Percentiles rank a stretch among this genome's conserved stretches.
phyloP scores from a whole-genome alignment of 225 moss, liverwort and hornwort species.

The Physcomitrium patens region DNA sequence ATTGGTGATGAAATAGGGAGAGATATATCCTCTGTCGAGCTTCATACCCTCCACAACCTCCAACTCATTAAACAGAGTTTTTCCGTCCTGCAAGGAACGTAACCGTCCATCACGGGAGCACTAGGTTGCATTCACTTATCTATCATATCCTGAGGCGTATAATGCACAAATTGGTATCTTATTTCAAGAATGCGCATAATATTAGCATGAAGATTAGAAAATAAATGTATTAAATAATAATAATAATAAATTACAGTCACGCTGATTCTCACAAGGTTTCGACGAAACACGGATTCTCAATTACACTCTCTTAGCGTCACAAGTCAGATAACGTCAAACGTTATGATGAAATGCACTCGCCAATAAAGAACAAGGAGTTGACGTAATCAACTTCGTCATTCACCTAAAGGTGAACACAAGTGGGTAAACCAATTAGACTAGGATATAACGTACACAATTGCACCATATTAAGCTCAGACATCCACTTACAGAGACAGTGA shows the following conservation, averaged over 20 bases:
- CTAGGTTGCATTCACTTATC: background rate
- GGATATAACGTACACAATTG: too few relatives aligned
- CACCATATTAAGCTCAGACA: background rate
- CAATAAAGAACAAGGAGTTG: too few relatives aligned
- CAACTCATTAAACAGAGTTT: conserved; percentile 90
- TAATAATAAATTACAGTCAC: too few relatives aligned
- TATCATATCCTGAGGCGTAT: background rate
- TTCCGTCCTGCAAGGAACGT: conserved; percentile 70
- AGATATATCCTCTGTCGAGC: conserved; percentile 93
- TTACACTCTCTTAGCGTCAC: too few relatives aligned
- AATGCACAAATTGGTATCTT: background rate
- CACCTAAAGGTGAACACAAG: background rate
- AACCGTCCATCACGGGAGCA: background rate
- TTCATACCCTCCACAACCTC: conserved; percentile 99
- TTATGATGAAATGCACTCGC: too few relatives aligned
- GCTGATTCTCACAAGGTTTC: too few relatives aligned
- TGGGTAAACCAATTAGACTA: background rate
- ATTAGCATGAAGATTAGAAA: too few relatives aligned
- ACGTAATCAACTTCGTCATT: too few relatives aligned
- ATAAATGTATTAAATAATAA: too few relatives aligned
- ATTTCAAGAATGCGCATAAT: background rate
- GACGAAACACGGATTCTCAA: too few relatives aligned
- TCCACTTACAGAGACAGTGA: conserved; percentile 87
- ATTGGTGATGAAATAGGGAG: conserved; percentile 95
- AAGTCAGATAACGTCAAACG: too few relatives aligned